A percentile compares a stretch with the other conserved stretches of the same genome.
Evolutionary conservation across 2,329 filamentous ascomycete genomes (phyloP).

Genomic region (Fusarium sulawesiense): DNA sequence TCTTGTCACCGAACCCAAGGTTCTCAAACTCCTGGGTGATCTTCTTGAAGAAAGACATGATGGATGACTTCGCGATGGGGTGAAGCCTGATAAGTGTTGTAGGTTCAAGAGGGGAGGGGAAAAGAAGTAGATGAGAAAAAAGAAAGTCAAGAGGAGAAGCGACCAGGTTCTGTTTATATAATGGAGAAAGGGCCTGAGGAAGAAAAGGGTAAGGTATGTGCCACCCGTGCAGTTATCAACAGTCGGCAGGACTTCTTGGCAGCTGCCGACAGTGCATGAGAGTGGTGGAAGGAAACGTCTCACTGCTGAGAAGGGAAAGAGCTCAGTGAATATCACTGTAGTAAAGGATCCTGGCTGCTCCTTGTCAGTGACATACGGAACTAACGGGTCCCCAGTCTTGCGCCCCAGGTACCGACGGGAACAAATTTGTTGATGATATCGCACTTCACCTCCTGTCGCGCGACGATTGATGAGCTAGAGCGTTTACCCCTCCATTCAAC

Average conservation of each 20-base stretch:
- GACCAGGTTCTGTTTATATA: constrained; percentile 34
- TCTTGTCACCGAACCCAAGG: constrained; percentile 58
- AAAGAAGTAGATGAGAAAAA: constrained; percentile 14
- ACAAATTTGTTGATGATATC: constrained; percentile 21
- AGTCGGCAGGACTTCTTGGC: constrained; percentile 25
- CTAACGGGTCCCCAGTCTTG: background rate
- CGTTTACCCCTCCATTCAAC: constrained; percentile 29
- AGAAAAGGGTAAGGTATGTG: constrained; percentile 5
- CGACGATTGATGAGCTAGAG: constrained; percentile 1
- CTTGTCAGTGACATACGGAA: background rate
- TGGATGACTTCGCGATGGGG: constrained; percentile 21
- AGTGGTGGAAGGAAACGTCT: constrained; percentile 29
- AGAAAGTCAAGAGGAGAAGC: constrained; percentile 16
- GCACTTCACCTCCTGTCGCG: background rate
- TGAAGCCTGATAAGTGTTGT: constrained; percentile 5
- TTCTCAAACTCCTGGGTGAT: constrained; percentile 59
- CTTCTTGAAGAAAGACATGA: constrained; percentile 60
- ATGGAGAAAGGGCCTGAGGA: constrained; percentile 21
- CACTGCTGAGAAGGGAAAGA: constrained; percentile 21
- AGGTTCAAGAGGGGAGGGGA: background rate
- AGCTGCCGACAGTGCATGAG: constrained; percentile 27
- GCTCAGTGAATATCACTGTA: constrained; percentile 16
- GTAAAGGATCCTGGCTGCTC: background rate
- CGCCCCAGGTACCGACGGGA: background rate
- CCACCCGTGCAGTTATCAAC: constrained; percentile 23